Evolutionary conservation across 306 rosid genomes (phyloP), one percentile per base, ranked within the genome.

Genomic region (Ochetophila trinervis): DNA sequence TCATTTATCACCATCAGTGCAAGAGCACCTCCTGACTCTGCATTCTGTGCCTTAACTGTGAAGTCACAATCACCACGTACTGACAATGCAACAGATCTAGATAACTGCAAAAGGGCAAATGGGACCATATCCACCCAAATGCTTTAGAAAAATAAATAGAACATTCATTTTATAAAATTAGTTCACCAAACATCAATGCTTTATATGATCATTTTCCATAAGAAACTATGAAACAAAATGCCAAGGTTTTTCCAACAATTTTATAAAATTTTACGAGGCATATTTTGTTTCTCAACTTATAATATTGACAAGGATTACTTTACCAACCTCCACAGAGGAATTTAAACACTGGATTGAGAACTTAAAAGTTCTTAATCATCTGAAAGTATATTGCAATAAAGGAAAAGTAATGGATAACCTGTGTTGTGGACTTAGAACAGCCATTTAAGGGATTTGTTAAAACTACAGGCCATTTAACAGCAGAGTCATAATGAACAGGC

Each of bases 21-120:
- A 30, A 64, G 66, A 69, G 97, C 99, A 65, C 97, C 96, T 65
- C 69, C 87, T 2, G 84, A 76, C 70, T 88, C 83, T 53, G 90
- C 96, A 32, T 75, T 35, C 60, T 62, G 57, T 27, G 96, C 99
- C 80, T 94, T 94, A 34, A 44, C 48, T 10, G 88, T 62, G 82
- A 84, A 94, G 82, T 94, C 99, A 69, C 99, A 94, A 27, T 27
- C 83, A 65, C 99, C 99, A 21, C 99, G 97, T 13, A 8, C 48
- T 14, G 90, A 73, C 73, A 94, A 50, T 81, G 82, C 87, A 79
- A 83, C 70, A 53, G 89, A 78, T 23, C 96, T 88, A 66, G 87
- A 81, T 78, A 90, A 65, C 97, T 94, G 78, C 71, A 78, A 47
- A n/a, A 23, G 40, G 50, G 61, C 67, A 61, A 21, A 65, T 22